Evolutionary conservation across 257 asterid genomes (phyloP).

Genomic region (Solanum stenotomum): DNA sequence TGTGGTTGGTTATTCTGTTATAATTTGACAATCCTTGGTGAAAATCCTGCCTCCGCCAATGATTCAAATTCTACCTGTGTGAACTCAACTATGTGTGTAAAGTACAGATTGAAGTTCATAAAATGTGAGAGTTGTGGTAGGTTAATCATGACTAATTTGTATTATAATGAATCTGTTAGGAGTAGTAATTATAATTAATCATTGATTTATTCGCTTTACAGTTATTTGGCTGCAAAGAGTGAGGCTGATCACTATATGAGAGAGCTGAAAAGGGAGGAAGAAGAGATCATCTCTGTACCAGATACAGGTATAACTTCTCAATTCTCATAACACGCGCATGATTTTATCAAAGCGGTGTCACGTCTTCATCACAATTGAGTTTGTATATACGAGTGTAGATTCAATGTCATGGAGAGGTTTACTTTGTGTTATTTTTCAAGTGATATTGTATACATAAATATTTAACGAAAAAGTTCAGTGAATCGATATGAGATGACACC

Average conservation of each 20-base stretch:
- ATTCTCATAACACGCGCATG: neutral
- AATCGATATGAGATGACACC: neutral
- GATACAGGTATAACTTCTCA: constrained; percentile 55
- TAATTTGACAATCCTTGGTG: neutral
- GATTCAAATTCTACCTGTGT: neutral
- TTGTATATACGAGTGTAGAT: neutral
- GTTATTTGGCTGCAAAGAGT: constrained; percentile 91
- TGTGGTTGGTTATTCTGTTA: neutral
- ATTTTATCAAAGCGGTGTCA: neutral
- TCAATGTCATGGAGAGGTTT: neutral
- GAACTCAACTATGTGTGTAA: neutral
- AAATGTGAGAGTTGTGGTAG: neutral
- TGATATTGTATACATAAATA: neutral
- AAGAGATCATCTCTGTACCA: constrained; percentile 72
- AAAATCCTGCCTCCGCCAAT: neutral
- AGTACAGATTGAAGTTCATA: neutral
- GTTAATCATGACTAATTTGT: neutral
- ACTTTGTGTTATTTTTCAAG: neutral
- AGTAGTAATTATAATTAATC: neutral
- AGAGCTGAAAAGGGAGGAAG: constrained; percentile 78
- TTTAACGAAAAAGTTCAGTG: neutral
- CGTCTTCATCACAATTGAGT: neutral
- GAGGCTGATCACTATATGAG: constrained; percentile 83
- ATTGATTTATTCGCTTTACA: neutral
- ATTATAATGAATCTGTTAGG: neutral